Evolutionary conservation across 106 monocot species (phyloP).

Genomic region (Acanthochlamys bracteata): DNA sequence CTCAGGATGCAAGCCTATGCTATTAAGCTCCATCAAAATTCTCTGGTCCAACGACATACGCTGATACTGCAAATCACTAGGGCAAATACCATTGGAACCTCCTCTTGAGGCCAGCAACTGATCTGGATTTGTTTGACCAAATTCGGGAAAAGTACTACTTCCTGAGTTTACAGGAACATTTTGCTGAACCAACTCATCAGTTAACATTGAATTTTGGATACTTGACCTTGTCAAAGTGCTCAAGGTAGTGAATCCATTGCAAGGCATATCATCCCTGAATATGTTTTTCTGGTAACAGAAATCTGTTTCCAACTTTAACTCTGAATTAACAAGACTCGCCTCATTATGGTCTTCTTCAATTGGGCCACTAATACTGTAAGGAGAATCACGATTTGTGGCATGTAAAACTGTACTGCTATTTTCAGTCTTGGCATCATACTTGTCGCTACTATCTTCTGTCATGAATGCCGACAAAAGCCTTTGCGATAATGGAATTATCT

Average conservation of each 20-base stretch:
- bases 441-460: slow-evolving; percentile 42
- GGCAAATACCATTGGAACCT: slow-evolving; percentile 16
- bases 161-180: slow-evolving; percentile 19
- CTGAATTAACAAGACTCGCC: slow-evolving; percentile 10
- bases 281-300: slow-evolving; percentile 21
- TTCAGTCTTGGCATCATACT: slow-evolving; percentile 17
- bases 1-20: slow-evolving; percentile 67
- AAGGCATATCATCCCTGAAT: slow-evolving; percentile 26
- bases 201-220: slow-evolving; percentile 18
- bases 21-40: slow-evolving; percentile 86
- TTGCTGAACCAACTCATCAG: slow-evolving; percentile 27
- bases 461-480: slow-evolving; percentile 86
- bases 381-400: slow-evolving; percentile 23
- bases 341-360: slow-evolving; percentile 17
- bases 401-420: slow-evolving; percentile 21
- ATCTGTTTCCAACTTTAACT: slow-evolving; percentile 28
- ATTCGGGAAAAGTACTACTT: slow-evolving; percentile 12
- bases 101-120: slow-evolving; percentile 6
- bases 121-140: slow-evolving; percentile 12
- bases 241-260: slow-evolving; percentile 36
- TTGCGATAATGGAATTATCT: slow-evolving; percentile 71
- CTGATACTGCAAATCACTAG: slow-evolving; percentile 47
- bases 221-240: slow-evolving; percentile 32
- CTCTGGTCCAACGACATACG: slow-evolving; percentile 70
- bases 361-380: slow-evolving; percentile 14